Evolutionary conservation across 2,329 filamentous ascomycete genomes (phyloP).

Genomic region (Cladosporium sp.): DNA sequence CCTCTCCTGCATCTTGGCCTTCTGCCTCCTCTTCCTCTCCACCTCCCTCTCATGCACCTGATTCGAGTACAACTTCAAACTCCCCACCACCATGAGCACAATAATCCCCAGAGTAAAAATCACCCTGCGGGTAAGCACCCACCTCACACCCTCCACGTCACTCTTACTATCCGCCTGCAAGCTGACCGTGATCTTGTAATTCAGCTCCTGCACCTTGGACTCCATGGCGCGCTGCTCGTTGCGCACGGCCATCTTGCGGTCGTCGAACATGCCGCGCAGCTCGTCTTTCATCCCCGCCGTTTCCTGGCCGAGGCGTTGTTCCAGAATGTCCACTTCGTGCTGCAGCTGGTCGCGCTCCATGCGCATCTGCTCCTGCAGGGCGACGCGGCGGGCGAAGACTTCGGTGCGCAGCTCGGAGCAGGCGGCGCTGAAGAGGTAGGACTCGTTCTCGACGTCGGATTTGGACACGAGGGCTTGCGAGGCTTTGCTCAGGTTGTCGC

Average conservation of each 20-base stretch:
- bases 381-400: conserved; percentile 70
- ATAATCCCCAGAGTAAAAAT: conserved; percentile 54
- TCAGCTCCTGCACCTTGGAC: conserved; percentile 82
- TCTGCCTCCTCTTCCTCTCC: conserved; percentile 35
- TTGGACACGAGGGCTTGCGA: conserved; percentile 79
- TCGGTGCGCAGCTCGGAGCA: conserved; percentile 90
- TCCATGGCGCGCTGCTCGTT: conserved; percentile 85
- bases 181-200: conserved; percentile 90
- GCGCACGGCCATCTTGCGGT: conserved; percentile 86
- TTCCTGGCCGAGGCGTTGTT: conserved; percentile 81
- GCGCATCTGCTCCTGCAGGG: conserved; percentile 74
- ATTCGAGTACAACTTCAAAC: conserved; percentile 38
- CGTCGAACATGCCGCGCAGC: conserved; percentile 93
- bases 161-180: conserved; percentile 88
- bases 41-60: conserved; percentile 36
- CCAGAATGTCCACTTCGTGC: conserved; percentile 91
- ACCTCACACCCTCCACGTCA: conserved; percentile 85
- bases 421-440: conserved; percentile 89
- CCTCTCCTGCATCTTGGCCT: conserved; percentile 25
- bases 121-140: conserved; percentile 70
- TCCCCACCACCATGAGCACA: conserved; percentile 42
- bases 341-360: conserved; percentile 81
- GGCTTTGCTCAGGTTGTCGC: conserved; percentile 75
- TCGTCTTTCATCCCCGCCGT: conserved; percentile 78
- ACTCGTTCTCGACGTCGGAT: conserved; percentile 88